Conservation (phyloP, 495 filamentous ascomycete species). For the Chaetomium tenue region DNA sequence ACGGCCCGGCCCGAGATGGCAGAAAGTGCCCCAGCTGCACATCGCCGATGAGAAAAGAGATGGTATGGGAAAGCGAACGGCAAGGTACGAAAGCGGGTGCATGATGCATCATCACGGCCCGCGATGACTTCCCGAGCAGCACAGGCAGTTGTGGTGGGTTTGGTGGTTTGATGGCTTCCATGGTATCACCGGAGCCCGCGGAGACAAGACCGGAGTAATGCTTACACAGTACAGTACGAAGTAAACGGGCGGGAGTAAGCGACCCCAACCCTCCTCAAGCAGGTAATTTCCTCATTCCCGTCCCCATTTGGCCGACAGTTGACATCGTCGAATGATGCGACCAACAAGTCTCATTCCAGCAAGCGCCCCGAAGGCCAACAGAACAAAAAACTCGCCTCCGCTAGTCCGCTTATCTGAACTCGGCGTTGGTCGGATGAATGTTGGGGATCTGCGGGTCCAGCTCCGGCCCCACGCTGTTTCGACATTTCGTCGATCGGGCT, state of each 20-base stretch:
- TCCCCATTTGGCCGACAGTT: too few relatives aligned
- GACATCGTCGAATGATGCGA: too few relatives aligned
- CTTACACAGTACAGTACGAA: neutral
- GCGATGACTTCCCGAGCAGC: neutral
- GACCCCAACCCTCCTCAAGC: neutral
- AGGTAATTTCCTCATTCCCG: neutral
- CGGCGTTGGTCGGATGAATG: constrained; percentile 35
- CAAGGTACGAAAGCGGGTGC: neutral
- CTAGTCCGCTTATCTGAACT: constrained; percentile 18
- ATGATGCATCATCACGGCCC: neutral
- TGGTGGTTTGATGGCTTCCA: too few relatives aligned
- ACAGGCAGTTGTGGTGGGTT: neutral
- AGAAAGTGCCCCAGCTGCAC: neutral
- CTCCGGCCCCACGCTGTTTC: constrained; percentile 24
- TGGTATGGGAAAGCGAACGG: neutral
- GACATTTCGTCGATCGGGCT: constrained; percentile 27
- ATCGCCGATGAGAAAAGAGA: neutral
- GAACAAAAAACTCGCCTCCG: neutral
- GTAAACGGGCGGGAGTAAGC: constrained; percentile 10
- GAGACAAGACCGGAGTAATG: neutral
- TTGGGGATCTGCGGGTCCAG: constrained; percentile 46
- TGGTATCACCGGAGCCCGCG: neutral
- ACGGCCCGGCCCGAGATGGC: neutral
- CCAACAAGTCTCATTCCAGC: neutral
- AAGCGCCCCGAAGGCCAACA: constrained; percentile 2